A percentile compares a stretch with the other conserved stretches of the same genome.
Evolutionary conservation across 805 yeast genomes (phyloP).

Genomic region (Candida odintsovae): DNA sequence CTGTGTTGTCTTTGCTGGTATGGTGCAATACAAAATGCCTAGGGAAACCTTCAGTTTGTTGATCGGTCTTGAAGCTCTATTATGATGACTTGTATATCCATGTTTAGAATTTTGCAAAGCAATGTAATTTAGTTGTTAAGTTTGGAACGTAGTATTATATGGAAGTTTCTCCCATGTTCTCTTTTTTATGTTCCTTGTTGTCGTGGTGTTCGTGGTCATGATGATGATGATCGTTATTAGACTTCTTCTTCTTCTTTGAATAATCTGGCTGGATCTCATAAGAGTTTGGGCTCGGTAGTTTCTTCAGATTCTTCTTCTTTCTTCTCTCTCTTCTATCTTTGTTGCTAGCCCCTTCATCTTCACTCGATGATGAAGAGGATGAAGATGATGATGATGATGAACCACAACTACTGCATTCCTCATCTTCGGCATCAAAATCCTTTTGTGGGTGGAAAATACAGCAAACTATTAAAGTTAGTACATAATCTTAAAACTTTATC

Average conservation of each 20-base stretch:
- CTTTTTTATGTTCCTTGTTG: neutral
- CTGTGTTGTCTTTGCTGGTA: slow-evolving; percentile 92
- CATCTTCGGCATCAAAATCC: slow-evolving; percentile 43
- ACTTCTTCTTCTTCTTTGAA: slow-evolving; percentile 23
- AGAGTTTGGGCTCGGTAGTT: slow-evolving; percentile 60
- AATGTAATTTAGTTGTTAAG: neutral
- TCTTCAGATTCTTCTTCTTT: slow-evolving; percentile 26
- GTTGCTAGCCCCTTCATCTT: slow-evolving; percentile 30
- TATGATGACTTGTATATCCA: slow-evolving; percentile 12
- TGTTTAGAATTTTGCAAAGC: neutral
- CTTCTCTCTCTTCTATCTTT: slow-evolving; percentile 27
- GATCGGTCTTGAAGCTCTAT: slow-evolving; percentile 51
- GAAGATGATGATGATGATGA: slow-evolving; percentile 19
- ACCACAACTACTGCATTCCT: slow-evolving; percentile 28
- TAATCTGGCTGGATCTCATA: slow-evolving; percentile 83
- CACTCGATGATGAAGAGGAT: slow-evolving; percentile 28
- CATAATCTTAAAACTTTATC: neutral
- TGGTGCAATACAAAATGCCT: slow-evolving; percentile 91
- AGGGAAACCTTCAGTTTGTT: slow-evolving; percentile 68
- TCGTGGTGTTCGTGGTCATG: slow-evolving; percentile 10
- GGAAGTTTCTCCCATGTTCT: neutral
- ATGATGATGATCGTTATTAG: slow-evolving; percentile 7
- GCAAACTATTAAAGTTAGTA: slow-evolving; percentile 39
- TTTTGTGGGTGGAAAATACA: slow-evolving; percentile 80
- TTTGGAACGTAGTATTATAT: neutral